Conservation (phyloP, 108 stramenopile species). For the Skeletonema marinoi region DNA sequence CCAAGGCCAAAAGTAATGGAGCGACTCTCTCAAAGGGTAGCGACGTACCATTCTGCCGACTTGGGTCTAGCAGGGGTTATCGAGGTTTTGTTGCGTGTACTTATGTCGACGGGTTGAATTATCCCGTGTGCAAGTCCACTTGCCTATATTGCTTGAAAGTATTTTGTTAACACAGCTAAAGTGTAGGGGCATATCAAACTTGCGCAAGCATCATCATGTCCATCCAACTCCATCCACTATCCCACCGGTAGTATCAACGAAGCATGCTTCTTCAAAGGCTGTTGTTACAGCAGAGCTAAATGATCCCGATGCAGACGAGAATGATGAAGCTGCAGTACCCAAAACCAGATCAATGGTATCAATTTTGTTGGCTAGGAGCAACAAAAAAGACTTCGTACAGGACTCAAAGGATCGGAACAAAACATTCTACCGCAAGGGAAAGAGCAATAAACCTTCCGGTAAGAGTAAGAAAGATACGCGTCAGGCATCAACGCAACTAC, state of each 20-base stretch:
- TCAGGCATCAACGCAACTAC: not conserved
- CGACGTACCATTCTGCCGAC: too few species aligned
- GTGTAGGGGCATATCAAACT: too few species aligned
- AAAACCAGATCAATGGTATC: constrained; percentile 50
- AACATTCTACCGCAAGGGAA: constrained; percentile 24
- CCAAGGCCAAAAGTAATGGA: too few species aligned
- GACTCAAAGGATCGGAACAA: constrained; percentile 33
- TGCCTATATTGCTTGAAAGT: too few species aligned
- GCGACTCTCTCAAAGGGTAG: too few species aligned
- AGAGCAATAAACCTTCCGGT: not conserved
- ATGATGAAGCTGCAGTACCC: not conserved
- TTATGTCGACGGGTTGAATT: too few species aligned
- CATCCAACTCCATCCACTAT: constrained; percentile 17
- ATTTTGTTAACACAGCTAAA: too few species aligned
- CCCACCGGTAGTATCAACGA: constrained; percentile 7
- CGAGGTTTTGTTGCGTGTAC: too few species aligned
- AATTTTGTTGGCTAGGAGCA: constrained; percentile 31
- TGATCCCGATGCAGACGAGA: not conserved
- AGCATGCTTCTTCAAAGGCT: not conserved
- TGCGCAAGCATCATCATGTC: constrained; percentile 2
- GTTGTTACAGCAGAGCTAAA: not conserved
- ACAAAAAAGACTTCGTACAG: constrained; percentile 26
- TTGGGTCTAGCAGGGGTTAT: too few species aligned
- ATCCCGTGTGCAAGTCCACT: too few species aligned
- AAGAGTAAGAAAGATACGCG: not conserved